phyloP scores from a whole-genome alignment of 2,329 filamentous ascomycete species.

The Stemphylium vesicarium region DNA sequence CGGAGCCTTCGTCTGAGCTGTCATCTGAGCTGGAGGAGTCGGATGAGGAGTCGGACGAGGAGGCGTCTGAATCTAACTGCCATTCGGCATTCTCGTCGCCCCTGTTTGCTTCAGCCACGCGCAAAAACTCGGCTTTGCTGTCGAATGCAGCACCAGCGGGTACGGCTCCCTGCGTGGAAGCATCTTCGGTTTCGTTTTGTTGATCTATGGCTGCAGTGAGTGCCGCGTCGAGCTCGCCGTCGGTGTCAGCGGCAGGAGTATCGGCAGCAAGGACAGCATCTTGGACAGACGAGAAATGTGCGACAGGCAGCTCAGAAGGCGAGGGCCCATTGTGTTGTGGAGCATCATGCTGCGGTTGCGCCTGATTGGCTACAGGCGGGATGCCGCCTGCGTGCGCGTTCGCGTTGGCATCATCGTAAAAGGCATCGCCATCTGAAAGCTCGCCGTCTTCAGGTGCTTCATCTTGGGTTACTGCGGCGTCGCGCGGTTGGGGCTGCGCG shows the following conservation, averaged over 20 bases:
- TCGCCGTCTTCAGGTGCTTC: conserved; percentile 43
- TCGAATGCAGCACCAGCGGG: conserved; percentile 19
- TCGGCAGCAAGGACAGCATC: conserved; percentile 22
- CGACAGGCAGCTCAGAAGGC: conserved; percentile 28
- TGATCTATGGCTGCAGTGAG: conserved; percentile 20
- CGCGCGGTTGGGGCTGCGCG: conserved; percentile 24
- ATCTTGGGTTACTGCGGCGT: conserved; percentile 23
- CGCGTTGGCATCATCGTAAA: conserved; percentile 36
- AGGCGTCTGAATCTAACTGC: conserved; percentile 71
- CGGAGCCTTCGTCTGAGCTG: conserved; percentile 62
- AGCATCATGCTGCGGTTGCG: conserved; percentile 28
- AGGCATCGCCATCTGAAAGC: conserved; percentile 39
- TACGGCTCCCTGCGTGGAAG: neutral
- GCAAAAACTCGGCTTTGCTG: conserved; percentile 51
- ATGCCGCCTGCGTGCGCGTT: conserved; percentile 18
- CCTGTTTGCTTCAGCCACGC: conserved; percentile 54
- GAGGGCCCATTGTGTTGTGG: conserved; percentile 37
- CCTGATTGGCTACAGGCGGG: conserved; percentile 27
- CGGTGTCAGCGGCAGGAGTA: conserved; percentile 20
- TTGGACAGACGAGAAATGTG: conserved; percentile 32
- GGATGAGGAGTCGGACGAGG: conserved; percentile 60
- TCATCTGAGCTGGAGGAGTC: conserved; percentile 58
- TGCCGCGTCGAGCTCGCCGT: conserved; percentile 26
- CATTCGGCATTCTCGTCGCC: conserved; percentile 73
- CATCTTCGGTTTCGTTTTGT: conserved; percentile 16